Percentiles rank a stretch among this genome's conserved stretches.
These are phyloP conservation scores for Xylaria sp. DNA, from an alignment of 495 filamentous ascomycete species.

Conservation along the genomic window DNA sequence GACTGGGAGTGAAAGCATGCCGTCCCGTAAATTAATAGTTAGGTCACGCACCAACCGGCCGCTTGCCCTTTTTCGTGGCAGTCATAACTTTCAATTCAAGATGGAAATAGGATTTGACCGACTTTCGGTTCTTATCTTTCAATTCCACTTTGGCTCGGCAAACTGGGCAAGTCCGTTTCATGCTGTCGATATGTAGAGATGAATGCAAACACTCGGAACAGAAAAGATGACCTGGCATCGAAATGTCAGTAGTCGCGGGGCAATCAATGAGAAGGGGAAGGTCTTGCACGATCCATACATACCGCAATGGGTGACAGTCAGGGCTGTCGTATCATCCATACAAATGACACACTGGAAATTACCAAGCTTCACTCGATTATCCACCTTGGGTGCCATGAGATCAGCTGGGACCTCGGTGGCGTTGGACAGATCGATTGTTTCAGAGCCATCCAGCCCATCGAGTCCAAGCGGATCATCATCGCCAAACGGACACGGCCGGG, in stretches of 20 bases:
- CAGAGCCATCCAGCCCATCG: slow-evolving; percentile 39
- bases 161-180: slow-evolving; percentile 58
- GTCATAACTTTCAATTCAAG: slow-evolving; percentile 69
- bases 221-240: slow-evolving; percentile 75
- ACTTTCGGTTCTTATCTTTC: slow-evolving; percentile 49
- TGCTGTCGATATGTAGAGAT: slow-evolving; percentile 66
- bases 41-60: slow-evolving; percentile 32
- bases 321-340: slow-evolving; percentile 75
- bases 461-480: slow-evolving; percentile 43
- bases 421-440: slow-evolving; percentile 69
- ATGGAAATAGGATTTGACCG: slow-evolving; percentile 57
- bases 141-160: slow-evolving; percentile 64
- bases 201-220: slow-evolving; percentile 82
- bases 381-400: slow-evolving; percentile 56
- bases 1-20: background rate
- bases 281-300: slow-evolving; percentile 44
- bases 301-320: slow-evolving; percentile 87
- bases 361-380: slow-evolving; percentile 61
- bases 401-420: slow-evolving; percentile 58
- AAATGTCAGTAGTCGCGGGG: slow-evolving; percentile 6
- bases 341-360: slow-evolving; percentile 81
- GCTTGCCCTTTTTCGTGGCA: slow-evolving; percentile 54
- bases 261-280: background rate
- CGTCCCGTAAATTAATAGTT: slow-evolving; percentile 2
- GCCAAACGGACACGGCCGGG: slow-evolving; percentile 29